Conservation (phyloP, 2,329 filamentous ascomycete species). For the Dothideomycetes sp. region DNA sequence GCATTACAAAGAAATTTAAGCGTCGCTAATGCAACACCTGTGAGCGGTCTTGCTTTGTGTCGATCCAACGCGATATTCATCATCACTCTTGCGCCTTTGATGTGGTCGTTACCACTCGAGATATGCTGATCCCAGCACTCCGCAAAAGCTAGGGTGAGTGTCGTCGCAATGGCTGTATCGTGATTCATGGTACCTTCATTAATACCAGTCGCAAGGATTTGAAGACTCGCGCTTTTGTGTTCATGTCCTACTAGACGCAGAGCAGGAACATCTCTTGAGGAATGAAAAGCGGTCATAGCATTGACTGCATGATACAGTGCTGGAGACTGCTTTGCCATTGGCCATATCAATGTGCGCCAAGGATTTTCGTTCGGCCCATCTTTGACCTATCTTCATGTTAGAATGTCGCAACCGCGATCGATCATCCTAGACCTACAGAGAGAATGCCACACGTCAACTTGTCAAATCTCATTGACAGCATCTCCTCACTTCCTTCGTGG, state of each 20-base stretch:
- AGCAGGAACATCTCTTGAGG: conserved; percentile 44
- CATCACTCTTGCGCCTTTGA: conserved; percentile 55
- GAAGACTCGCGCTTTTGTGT: conserved; percentile 56
- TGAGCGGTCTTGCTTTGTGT: conserved; percentile 29
- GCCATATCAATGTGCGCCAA: conserved; percentile 62
- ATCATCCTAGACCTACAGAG: conserved; percentile 25
- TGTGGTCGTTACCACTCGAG: conserved; percentile 57
- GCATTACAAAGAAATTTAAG: conserved; percentile 60
- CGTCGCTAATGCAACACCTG: conserved; percentile 39
- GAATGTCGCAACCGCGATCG: neutral
- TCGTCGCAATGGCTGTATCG: conserved; percentile 59
- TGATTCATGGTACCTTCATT: conserved; percentile 45
- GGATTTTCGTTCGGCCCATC: conserved; percentile 60
- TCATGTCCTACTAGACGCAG: conserved; percentile 54
- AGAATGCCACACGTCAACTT: conserved; percentile 58
- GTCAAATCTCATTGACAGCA: conserved; percentile 53
- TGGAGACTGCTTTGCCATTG: conserved; percentile 51
- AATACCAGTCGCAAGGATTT: conserved; percentile 47
- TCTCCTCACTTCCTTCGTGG: conserved; percentile 38
- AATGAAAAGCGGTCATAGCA: conserved; percentile 60
- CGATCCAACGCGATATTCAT: conserved; percentile 47
- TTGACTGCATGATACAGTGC: conserved; percentile 58
- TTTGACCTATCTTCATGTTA: conserved; percentile 35
- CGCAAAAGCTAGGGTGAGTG: conserved; percentile 55
- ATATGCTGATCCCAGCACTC: conserved; percentile 63